A percentile compares a stretch with the other conserved stretches of the same genome.
phyloP scores from a whole-genome alignment of 208 protist species.

The Leishmania braziliensis region DNA sequence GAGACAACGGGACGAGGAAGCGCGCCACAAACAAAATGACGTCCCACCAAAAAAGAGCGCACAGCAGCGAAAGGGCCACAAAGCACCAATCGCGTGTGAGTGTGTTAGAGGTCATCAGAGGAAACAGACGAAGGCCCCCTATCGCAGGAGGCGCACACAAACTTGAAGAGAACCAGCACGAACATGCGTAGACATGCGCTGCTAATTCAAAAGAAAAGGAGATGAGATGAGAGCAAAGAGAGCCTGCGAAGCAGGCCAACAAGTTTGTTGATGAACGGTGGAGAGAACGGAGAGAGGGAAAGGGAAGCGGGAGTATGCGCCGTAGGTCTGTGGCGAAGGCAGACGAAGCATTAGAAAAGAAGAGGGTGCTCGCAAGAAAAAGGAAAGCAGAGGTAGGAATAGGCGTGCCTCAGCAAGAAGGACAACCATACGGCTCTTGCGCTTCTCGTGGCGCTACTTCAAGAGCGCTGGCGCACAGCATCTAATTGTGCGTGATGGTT shows the following conservation, averaged over 20 bases:
- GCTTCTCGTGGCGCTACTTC: neutral
- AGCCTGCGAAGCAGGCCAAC: neutral
- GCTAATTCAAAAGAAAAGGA: neutral
- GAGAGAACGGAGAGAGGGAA: conserved; percentile 4
- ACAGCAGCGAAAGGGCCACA: neutral
- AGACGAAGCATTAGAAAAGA: neutral
- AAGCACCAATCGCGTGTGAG: neutral
- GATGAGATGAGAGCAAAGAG: neutral
- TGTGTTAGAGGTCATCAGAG: too few species aligned
- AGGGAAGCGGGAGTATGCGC: neutral
- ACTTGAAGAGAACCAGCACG: neutral
- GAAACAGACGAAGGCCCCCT: neutral
- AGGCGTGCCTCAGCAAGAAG: neutral
- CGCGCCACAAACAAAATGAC: neutral
- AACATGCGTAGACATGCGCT: too few species aligned
- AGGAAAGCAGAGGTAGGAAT: neutral
- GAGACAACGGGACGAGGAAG: neutral
- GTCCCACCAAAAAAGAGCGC: neutral
- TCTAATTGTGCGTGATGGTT: neutral
- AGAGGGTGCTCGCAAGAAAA: neutral
- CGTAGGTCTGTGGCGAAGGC: neutral
- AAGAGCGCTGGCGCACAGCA: neutral
- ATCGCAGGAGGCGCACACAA: neutral
- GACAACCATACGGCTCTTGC: neutral
- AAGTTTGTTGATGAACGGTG: neutral